phyloP scores from a whole-genome alignment of 2,329 filamentous ascomycete genomes.

The Aspergillus pseudotamarii region DNA sequence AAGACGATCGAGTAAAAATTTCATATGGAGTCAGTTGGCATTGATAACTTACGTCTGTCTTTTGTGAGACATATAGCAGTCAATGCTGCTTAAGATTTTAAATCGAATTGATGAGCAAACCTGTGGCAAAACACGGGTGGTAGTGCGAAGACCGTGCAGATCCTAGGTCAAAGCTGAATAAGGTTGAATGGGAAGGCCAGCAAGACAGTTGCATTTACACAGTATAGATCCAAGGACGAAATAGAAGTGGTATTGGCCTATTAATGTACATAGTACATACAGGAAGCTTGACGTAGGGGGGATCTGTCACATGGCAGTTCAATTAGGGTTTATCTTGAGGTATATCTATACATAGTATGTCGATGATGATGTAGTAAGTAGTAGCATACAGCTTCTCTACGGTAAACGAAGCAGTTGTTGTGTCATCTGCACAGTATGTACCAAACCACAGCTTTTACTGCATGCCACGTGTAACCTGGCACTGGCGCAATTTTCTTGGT shows the following conservation, averaged over 20 bases:
- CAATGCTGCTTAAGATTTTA: no score
- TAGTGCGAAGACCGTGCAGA: neutral
- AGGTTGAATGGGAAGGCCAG: neutral
- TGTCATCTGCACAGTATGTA: neutral
- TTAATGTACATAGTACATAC: neutral
- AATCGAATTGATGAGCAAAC: neutral
- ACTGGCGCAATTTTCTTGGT: neutral
- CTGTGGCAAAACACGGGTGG: neutral
- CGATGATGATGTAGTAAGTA: neutral
- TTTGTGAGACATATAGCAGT: no score
- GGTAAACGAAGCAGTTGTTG: neutral
- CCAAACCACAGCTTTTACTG: constrained; percentile 1
- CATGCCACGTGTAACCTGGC: constrained; percentile 12
- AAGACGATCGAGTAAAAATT: neutral
- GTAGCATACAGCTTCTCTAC: neutral
- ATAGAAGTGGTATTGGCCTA: neutral
- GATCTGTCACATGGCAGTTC: neutral
- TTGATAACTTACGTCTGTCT: neutral
- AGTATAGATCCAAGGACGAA: neutral
- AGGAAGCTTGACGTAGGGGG: neutral
- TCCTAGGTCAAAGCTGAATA: constrained; percentile 1
- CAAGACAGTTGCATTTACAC: neutral
- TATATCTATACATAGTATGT: neutral
- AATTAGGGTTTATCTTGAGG: neutral
- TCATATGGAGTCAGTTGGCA: neutral